These are phyloP conservation scores for Euphorbia tirucalli DNA, from an alignment of 345 rosid species.

Conservation along the genomic window DNA sequence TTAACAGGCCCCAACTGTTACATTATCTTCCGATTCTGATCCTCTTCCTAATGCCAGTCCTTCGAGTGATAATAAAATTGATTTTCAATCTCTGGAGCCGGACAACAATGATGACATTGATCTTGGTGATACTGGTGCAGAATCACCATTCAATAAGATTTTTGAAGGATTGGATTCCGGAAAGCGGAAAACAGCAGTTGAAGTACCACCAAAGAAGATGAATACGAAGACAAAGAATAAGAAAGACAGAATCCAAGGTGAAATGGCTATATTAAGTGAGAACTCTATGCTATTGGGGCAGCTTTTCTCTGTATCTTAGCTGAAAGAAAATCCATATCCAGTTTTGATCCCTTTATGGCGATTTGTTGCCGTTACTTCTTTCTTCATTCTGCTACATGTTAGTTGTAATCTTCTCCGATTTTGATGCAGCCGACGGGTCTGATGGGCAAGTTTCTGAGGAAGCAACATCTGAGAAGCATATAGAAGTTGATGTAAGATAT, in stretches of 20 bases:
- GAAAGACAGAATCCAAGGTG: constrained; percentile 34
- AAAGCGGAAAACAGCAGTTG: constrained; percentile 25
- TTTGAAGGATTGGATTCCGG: constrained; percentile 31
- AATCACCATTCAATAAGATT: constrained; percentile 22
- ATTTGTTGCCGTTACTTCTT: not conserved
- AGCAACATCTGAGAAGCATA: constrained; percentile 32
- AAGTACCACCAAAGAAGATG: constrained; percentile 33
- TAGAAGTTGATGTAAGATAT: constrained; percentile 35
- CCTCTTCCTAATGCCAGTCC: constrained; percentile 43
- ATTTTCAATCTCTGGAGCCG: constrained; percentile 29
- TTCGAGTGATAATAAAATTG: constrained; percentile 25
- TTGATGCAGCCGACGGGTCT: constrained; percentile 38
- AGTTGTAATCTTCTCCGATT: constrained; percentile 3
- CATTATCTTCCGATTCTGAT: constrained; percentile 61
- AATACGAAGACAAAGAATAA: constrained; percentile 35
- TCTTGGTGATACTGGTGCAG: constrained; percentile 19
- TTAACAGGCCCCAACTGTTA: constrained; percentile 52
- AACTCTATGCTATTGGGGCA: not conserved
- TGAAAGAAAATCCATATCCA: not conserved
- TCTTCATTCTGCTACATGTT: not conserved
- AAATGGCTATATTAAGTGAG: not conserved
- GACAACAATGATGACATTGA: constrained; percentile 13
- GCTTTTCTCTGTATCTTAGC: not conserved
- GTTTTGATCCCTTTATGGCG: too few species aligned
- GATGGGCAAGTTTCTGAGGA: constrained; percentile 27